Evolutionary conservation across 1,139 yeast species (phyloP).

Genomic region (Taphrina pruni): DNA sequence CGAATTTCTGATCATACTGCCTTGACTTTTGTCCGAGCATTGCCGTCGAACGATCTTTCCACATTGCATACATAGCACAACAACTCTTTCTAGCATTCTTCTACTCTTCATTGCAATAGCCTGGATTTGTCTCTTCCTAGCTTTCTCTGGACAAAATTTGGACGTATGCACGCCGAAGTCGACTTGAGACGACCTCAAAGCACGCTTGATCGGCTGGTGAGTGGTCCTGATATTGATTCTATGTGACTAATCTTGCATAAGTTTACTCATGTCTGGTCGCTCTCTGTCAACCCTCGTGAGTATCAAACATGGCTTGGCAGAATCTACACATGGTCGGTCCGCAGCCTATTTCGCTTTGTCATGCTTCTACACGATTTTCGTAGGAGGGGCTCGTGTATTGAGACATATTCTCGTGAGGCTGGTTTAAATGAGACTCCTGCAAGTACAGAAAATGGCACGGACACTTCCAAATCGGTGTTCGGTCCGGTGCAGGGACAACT

Average conservation of each 20-base stretch:
- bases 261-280: slow-evolving; percentile 15
- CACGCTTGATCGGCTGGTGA: not conserved
- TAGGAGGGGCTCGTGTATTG: not conserved
- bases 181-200: slow-evolving; percentile 1
- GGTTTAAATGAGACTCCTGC: not conserved
- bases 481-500: not conserved
- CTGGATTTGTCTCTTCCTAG: too few relatives aligned
- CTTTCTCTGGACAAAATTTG: too few relatives aligned
- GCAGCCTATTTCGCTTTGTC: not conserved
- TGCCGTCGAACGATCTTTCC: too few relatives aligned
- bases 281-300: slow-evolving; percentile 1
- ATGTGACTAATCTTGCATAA: not conserved
- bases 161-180: too few relatives aligned
- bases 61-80: too few relatives aligned
- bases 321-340: slow-evolving; percentile 4
- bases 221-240: not conserved
- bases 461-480: not conserved
- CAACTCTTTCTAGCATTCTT: too few relatives aligned
- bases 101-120: too few relatives aligned
- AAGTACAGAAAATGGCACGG: not conserved
- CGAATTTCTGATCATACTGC: too few relatives aligned
- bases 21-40: too few relatives aligned
- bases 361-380: slow-evolving; percentile 2
- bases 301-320: not conserved
- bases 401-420: not conserved